Evolutionary conservation across 768 basidiomycete genomes (phyloP), one percentile per base, ranked within the genome.

Genomic region (Leccinum rimulosum): DNA sequence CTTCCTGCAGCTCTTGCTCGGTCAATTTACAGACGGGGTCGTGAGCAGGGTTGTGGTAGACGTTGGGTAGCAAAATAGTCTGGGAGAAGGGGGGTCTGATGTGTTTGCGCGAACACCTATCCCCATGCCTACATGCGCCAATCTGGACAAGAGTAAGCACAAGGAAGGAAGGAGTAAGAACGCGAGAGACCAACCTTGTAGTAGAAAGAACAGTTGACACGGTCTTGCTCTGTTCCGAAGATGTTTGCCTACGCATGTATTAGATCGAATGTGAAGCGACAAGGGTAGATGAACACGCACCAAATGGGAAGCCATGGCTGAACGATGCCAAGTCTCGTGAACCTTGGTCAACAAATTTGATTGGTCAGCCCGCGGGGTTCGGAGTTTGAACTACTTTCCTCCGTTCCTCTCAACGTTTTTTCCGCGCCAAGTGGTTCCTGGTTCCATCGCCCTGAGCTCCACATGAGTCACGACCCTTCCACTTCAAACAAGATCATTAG

Each of bases 161-260:
- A 52, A 27, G 57, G n/a, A 54, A 56, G 48, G 8, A 7, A 56
- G 48, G 8, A 7, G 19, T 19, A 53, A 9, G 19, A 3, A 2
- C 11, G 61, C 55, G 58, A 40, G 45, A 17, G 40, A 73, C 83
- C 35, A 61, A 91, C 91, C 79, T 96, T 96, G 80, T 96, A 95
- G 77, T 97, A 98, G 79, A 99, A 98, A 1, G 95, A 98, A 72
- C 96, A 99, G 73, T 99, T 99, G 63, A 99, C 96, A 67, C 95
- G 88, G 72, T 93, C 91, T 74, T 93, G 91, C 74, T 93, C 91
- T 61, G 92, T 95, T 64, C 93, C 93, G 67, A 96, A 98, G 73
- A 98, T 98, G 62, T 95, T 95, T 61, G 95, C 94, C 87, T 95
- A 59, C 7, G 49, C 11, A 53, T 30, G 36, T 33, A 14, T 61